Percentiles rank a stretch among this genome's conserved stretches.
Evolutionary conservation across 805 yeast genomes (phyloP).

Genomic region (Yarrowia sp.): DNA sequence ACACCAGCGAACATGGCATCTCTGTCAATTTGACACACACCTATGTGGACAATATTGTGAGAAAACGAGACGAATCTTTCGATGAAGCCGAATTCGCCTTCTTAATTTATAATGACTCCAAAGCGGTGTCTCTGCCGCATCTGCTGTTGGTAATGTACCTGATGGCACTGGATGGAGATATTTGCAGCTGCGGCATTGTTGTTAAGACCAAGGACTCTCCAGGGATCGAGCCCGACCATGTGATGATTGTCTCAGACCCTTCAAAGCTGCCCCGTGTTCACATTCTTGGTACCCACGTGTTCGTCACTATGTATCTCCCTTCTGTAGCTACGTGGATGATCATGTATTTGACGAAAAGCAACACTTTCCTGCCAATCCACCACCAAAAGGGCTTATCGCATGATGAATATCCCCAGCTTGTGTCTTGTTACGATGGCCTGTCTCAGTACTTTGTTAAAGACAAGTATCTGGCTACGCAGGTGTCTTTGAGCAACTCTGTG

Average conservation of each 20-base stretch:
- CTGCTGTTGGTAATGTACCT: neutral
- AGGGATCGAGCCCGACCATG: neutral
- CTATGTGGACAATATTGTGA: neutral
- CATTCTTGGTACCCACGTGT: neutral
- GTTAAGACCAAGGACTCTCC: neutral
- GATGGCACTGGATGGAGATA: neutral
- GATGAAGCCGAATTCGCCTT: neutral
- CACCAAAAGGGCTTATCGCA: too few species aligned
- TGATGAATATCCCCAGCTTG: neutral
- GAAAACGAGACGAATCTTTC: neutral
- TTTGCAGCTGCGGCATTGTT: neutral
- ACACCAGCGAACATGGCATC: neutral
- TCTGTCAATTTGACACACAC: neutral
- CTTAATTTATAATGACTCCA: neutral
- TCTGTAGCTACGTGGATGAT: neutral
- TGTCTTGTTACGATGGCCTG: constrained; percentile 2
- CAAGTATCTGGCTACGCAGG: too few species aligned
- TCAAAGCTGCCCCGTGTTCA: neutral
- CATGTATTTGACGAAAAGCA: neutral
- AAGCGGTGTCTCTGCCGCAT: neutral
- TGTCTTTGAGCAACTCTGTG: too few species aligned
- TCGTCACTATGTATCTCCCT: too few species aligned
- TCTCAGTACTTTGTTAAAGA: neutral
- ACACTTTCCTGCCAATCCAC: too few species aligned
- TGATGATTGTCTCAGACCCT: neutral